Base-by-base conservation (phyloP, 2,329 filamentous ascomycete genomes). In the Parafenestella ontariensis region DNA sequence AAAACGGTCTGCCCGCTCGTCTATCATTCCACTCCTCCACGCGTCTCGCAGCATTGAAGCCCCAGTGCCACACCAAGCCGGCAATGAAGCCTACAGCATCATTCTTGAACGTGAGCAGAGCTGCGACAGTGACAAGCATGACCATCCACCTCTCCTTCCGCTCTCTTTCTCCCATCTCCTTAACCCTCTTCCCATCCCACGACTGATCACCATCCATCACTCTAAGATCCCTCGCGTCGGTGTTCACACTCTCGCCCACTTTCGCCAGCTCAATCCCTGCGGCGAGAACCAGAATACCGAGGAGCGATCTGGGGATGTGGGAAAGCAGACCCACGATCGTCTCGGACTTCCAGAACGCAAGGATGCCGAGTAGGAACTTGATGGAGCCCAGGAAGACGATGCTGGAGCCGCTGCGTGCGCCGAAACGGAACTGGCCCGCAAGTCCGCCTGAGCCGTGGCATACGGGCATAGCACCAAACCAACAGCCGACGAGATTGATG, bases 391-490 rank as follows among this genome's bases (percentile, higher is more conserved):
- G 84, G 21, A 96, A 72, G 48, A 97, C 86, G 57, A 97, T 84
- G 64, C 89, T 92, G 0, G 91, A 87, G 9, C 94, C 94, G 54
- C 91, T 96, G 43, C 94, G 87, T 4, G 94, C 93, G 0, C 94
- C 94, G 64, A 98, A 98, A 4, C 92, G 87, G 73, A 92, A 91
- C 73, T 98, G 94, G 0, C 90, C 95, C 5, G 95, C 95, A 0
- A 98, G 81, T 0, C 94, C 94, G 2, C 94, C 94, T 0, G 92
- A 92, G 5, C 94, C 94, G 72, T 98, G 95, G 70, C 95, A 98
- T 3, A 95, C 87, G 3, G 94, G 95, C 95, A 97, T 98, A 5
- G 89, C 90, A 43, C 93, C 93, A 67, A 96, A 96, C 90, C 91
- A 96, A 67, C 91, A 93, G 15, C 90, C 89, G 1, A 89, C 74